phyloP scores from a whole-genome alignment of 768 basidiomycete species.

The Kwoniella sp. region DNA sequence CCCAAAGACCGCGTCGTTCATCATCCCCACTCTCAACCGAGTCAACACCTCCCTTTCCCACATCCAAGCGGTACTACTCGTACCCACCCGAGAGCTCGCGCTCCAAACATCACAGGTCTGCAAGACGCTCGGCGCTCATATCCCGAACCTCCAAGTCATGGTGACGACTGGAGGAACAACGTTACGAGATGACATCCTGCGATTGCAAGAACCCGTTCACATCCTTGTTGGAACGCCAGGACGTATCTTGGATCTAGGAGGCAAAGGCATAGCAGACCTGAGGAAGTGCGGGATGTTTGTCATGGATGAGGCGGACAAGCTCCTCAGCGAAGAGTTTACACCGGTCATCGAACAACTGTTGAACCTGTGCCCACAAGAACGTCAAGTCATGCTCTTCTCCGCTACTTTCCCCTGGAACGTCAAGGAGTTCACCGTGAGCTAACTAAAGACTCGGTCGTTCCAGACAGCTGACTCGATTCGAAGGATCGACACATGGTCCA shows the following conservation, averaged over 20 bases:
- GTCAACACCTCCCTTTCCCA: constrained; percentile 75
- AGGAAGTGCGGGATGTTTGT: constrained; percentile 93
- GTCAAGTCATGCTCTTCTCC: constrained; percentile 98
- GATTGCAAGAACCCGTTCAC: constrained; percentile 82
- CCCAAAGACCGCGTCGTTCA: constrained; percentile 86
- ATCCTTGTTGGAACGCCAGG: constrained; percentile 97
- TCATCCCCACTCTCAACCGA: constrained; percentile 93
- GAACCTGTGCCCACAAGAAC: constrained; percentile 70
- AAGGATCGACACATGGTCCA: constrained; percentile 69
- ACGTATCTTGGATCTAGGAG: constrained; percentile 86
- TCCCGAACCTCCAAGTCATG: constrained; percentile 87
- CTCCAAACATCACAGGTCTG: constrained; percentile 98
- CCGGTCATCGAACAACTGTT: constrained; percentile 97
- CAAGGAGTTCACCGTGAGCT: constrained; percentile 92
- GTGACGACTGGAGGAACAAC: constrained; percentile 98
- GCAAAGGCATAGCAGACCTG: constrained; percentile 88
- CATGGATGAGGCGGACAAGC: constrained; percentile 99
- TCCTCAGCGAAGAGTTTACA: constrained; percentile 93
- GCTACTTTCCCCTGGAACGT: constrained; percentile 99
- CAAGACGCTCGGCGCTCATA: constrained; percentile 93
- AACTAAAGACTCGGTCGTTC: not conserved
- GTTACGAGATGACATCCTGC: constrained; percentile 94
- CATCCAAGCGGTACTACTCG: constrained; percentile 93
- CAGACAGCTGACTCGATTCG: constrained; percentile 11
- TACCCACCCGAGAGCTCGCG: constrained; percentile 97